phyloP scores from a whole-genome alignment of 345 rosid genomes.

The Fremontodendron californicum region DNA sequence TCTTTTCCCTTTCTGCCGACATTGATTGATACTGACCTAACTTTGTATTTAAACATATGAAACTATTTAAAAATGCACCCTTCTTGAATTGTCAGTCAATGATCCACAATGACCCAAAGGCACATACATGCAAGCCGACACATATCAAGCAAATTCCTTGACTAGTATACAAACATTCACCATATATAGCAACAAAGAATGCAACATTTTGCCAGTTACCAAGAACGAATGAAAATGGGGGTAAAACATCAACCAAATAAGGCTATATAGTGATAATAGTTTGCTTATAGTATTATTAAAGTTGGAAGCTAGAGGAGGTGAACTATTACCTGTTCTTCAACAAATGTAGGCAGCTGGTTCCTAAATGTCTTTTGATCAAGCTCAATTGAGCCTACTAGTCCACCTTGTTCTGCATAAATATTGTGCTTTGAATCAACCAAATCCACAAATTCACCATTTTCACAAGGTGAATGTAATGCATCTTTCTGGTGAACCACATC shows the following conservation, averaged over 20 bases:
- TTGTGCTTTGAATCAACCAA: slow-evolving; percentile 32
- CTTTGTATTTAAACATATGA: neutral
- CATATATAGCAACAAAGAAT: neutral
- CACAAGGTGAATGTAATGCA: slow-evolving; percentile 18
- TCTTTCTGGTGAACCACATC: slow-evolving; percentile 35
- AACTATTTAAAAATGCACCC: neutral
- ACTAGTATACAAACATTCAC: neutral
- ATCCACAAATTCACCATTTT: slow-evolving; percentile 28
- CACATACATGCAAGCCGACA: neutral
- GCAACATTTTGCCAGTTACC: neutral
- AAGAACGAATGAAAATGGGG: neutral
- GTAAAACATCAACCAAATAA: neutral
- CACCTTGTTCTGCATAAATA: slow-evolving; percentile 26
- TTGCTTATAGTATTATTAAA: neutral
- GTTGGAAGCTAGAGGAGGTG: neutral
- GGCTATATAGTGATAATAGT: neutral
- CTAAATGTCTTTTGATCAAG: slow-evolving; percentile 29
- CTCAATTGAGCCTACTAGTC: slow-evolving; percentile 36
- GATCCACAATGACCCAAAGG: neutral
- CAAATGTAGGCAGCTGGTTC: slow-evolving; percentile 34
- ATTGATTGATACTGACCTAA: neutral
- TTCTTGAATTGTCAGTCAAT: neutral
- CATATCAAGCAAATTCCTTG: neutral
- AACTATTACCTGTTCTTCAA: slow-evolving; percentile 50
- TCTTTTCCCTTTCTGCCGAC: neutral